Evolutionary conservation across 306 rosid genomes (phyloP).

Genomic region (Casuarina glauca): DNA sequence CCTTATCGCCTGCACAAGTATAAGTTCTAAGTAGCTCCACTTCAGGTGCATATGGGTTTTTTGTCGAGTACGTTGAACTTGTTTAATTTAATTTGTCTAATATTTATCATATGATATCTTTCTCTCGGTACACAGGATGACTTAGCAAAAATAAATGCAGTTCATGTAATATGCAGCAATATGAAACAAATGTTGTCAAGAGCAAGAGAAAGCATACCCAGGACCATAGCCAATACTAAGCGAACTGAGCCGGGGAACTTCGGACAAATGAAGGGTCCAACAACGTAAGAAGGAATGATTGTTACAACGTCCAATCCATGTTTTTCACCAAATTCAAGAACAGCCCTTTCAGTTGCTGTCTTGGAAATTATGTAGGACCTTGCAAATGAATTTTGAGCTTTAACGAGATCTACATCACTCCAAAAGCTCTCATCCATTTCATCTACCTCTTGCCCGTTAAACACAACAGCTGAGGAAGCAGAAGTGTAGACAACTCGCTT

Average conservation of each 20-base stretch:
- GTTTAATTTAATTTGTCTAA: too few relatives aligned
- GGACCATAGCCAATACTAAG: conserved; percentile 21
- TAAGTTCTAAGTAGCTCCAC: not conserved
- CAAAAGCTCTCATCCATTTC: conserved; percentile 54
- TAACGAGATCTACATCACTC: conserved; percentile 45
- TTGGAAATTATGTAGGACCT: conserved; percentile 47
- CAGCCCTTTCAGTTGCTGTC: conserved; percentile 61
- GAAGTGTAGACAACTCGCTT: conserved; percentile 66
- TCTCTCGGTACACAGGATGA: not conserved
- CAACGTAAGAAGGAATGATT: conserved; percentile 43
- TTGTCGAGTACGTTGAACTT: too few relatives aligned
- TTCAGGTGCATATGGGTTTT: too few relatives aligned
- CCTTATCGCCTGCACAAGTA: conserved; percentile 41
- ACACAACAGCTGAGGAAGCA: conserved; percentile 35
- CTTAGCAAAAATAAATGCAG: too few relatives aligned
- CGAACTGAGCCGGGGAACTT: conserved; percentile 46
- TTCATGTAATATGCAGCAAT: too few relatives aligned
- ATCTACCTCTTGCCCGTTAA: conserved; percentile 4
- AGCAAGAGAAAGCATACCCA: conserved; percentile 32
- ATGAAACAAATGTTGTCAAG: too few relatives aligned
- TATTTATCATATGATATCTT: not conserved
- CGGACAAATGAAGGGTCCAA: conserved; percentile 66
- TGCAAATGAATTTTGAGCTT: conserved; percentile 9
- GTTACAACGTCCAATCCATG: conserved; percentile 62
- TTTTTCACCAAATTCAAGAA: conserved; percentile 49